phyloP scores from a whole-genome alignment of 192 early-diverging fungal species.

The Oehlia diaphana region DNA sequence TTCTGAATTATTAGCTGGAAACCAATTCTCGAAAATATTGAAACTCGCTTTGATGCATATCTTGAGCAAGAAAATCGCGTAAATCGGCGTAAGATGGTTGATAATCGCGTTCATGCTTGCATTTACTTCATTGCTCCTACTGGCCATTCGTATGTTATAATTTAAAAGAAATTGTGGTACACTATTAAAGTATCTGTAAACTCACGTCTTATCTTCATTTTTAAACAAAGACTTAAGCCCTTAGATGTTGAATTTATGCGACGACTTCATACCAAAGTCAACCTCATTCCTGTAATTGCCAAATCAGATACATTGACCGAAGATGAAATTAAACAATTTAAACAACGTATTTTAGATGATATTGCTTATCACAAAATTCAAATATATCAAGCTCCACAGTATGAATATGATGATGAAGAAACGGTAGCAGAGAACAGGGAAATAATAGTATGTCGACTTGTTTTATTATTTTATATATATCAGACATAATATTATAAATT shows the following conservation, averaged over 20 bases:
- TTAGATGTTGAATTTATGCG: conserved; percentile 97
- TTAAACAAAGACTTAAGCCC: conserved; percentile 62
- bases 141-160: conserved; percentile 75
- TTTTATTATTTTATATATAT: background rate
- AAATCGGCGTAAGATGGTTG: conserved; percentile 85
- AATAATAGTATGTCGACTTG: conserved; percentile 58
- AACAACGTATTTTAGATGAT: conserved; percentile 80
- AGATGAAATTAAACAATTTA: conserved; percentile 80
- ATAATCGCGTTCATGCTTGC: conserved; percentile 93
- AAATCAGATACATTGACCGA: conserved; percentile 90
- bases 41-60: conserved; percentile 92
- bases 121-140: conserved; percentile 98
- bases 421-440: conserved; percentile 79
- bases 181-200: too few species aligned
- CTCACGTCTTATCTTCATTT: conserved; percentile 1
- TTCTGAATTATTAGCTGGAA: conserved; percentile 73
- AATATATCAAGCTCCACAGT: conserved; percentile 81
- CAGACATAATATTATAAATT: background rate
- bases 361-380: conserved; percentile 82
- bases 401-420: conserved; percentile 82
- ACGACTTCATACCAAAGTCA: conserved; percentile 83
- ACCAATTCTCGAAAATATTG: conserved; percentile 93
- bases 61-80: conserved; percentile 91
- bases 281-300: conserved; percentile 87
- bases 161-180: conserved; percentile 3